Conservation (phyloP, 2,329 filamentous ascomycete species). For the Aspergillus sergii region DNA sequence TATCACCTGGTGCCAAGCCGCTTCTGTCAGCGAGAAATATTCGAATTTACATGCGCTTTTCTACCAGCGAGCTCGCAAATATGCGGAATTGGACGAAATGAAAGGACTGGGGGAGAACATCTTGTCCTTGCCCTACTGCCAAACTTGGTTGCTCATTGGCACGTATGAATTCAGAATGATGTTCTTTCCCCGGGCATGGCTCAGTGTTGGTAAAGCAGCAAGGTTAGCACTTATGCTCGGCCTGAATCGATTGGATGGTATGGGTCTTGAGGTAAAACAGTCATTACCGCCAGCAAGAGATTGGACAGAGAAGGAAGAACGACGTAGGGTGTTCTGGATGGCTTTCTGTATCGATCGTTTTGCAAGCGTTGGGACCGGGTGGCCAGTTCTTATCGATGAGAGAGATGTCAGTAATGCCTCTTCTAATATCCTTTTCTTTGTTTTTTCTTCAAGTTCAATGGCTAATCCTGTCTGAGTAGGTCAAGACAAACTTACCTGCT, state of each 20-base stretch:
- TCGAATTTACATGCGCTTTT: constrained; percentile 79
- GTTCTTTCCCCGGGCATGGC: constrained; percentile 95
- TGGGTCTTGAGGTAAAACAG: constrained; percentile 86
- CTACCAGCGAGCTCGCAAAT: constrained; percentile 86
- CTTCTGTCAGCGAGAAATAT: constrained; percentile 81
- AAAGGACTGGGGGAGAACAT: constrained; percentile 89
- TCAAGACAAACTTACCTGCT: constrained; percentile 80
- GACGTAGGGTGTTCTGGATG: constrained; percentile 93
- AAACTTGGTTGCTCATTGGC: constrained; percentile 77
- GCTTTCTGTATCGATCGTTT: constrained; percentile 88
- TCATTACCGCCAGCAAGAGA: constrained; percentile 83
- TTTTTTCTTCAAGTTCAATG: background rate
- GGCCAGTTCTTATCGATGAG: constrained; percentile 95
- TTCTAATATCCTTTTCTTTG: background rate
- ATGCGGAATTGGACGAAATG: constrained; percentile 85
- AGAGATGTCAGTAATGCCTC: constrained; percentile 61
- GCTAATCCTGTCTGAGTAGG: constrained; percentile 46
- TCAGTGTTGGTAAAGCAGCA: constrained; percentile 82
- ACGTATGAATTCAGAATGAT: constrained; percentile 96
- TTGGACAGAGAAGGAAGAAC: constrained; percentile 91
- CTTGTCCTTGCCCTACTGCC: constrained; percentile 82
- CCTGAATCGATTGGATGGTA: constrained; percentile 80
- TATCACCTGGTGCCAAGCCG: constrained; percentile 95
- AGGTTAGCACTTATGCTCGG: constrained; percentile 90
- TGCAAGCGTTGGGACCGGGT: constrained; percentile 92